phyloP scores from a whole-genome alignment of 2,329 filamentous ascomycete genomes.

The Bipolaris victoriae region DNA sequence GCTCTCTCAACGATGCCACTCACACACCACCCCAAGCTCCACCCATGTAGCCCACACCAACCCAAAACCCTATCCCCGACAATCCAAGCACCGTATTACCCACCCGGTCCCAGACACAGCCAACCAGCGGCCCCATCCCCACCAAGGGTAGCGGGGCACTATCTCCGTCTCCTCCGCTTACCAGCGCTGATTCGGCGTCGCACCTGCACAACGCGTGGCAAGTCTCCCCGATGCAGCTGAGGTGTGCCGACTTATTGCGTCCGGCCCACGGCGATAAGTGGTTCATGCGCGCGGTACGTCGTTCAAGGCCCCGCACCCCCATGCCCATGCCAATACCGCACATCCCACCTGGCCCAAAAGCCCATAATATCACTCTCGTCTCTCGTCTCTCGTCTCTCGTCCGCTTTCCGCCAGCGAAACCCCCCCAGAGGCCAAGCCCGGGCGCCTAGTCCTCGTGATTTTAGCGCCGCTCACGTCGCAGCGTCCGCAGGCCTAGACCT shows the following conservation, averaged over 20 bases:
- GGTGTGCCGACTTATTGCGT: slow-evolving; percentile 19
- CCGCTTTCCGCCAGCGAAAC: slow-evolving; percentile 17
- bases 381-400: too few species aligned
- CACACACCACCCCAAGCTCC: slow-evolving; percentile 25
- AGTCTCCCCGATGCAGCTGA: slow-evolving; percentile 23
- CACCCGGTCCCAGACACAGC: slow-evolving; percentile 5
- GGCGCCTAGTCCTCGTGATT: slow-evolving; percentile 8
- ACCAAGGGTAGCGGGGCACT: slow-evolving; percentile 12
- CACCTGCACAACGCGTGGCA: slow-evolving; percentile 30
- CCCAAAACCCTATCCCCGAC: slow-evolving; percentile 32
- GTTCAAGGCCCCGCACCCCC: slow-evolving; percentile 20
- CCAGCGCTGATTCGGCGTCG: slow-evolving; percentile 28
- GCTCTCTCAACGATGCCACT: slow-evolving; percentile 4
- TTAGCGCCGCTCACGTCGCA: slow-evolving; percentile 13
- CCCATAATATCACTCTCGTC: too few species aligned
- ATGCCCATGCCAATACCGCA: background rate
- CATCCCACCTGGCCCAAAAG: too few species aligned
- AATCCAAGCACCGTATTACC: slow-evolving; percentile 16
- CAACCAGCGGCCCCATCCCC: slow-evolving; percentile 1
- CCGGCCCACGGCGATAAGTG: slow-evolving; percentile 24
- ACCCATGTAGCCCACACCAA: slow-evolving; percentile 24
- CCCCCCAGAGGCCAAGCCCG: slow-evolving; percentile 26
- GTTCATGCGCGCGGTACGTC: slow-evolving; percentile 19
- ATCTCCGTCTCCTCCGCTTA: slow-evolving; percentile 20
- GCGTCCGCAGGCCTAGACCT: slow-evolving; percentile 30